Evolutionary conservation across 1,284 basidiomycete species (phyloP).

Genomic region (Stygiomarasmius scandens): DNA sequence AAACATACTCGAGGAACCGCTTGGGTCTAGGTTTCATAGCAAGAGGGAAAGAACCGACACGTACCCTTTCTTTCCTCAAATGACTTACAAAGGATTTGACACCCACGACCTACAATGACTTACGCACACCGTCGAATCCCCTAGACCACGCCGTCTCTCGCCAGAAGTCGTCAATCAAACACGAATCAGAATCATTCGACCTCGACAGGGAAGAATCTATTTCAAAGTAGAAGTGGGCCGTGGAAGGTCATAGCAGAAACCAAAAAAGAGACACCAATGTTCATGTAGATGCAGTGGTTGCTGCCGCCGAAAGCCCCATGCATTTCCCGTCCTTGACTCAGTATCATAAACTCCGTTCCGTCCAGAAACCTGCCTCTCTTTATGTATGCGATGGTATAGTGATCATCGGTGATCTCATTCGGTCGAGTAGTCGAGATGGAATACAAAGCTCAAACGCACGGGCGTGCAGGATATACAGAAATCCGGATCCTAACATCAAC

Average conservation of each 20-base stretch:
- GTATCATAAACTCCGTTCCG: too few relatives aligned
- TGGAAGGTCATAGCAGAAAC: constrained; percentile 78
- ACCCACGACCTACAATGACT: too few relatives aligned
- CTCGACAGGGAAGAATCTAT: constrained; percentile 46
- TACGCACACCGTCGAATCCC: constrained; percentile 59
- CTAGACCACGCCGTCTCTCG: constrained; percentile 69
- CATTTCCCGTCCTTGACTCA: too few relatives aligned
- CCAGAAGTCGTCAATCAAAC: constrained; percentile 78
- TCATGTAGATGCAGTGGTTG: too few relatives aligned
- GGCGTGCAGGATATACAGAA: constrained; percentile 63
- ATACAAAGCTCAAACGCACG: constrained; percentile 84
- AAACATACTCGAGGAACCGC: too few relatives aligned
- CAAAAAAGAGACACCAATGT: constrained; percentile 73
- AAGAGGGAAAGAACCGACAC: too few relatives aligned
- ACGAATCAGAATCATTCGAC: constrained; percentile 64
- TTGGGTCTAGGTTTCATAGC: too few relatives aligned
- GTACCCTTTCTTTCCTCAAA: too few relatives aligned
- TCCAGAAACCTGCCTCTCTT: constrained; percentile 85
- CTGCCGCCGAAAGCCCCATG: too few relatives aligned
- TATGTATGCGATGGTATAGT: constrained; percentile 89
- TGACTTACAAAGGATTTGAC: too few relatives aligned
- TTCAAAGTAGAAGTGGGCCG: constrained; percentile 79
- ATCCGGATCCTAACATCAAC: constrained; percentile 45
- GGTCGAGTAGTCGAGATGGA: constrained; percentile 89
- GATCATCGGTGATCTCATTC: constrained; percentile 84